Percentiles rank a stretch among this genome's conserved stretches.
phyloP scores from a whole-genome alignment of 352 stramenopile genomes.

The Globisporangium spinosum region DNA sequence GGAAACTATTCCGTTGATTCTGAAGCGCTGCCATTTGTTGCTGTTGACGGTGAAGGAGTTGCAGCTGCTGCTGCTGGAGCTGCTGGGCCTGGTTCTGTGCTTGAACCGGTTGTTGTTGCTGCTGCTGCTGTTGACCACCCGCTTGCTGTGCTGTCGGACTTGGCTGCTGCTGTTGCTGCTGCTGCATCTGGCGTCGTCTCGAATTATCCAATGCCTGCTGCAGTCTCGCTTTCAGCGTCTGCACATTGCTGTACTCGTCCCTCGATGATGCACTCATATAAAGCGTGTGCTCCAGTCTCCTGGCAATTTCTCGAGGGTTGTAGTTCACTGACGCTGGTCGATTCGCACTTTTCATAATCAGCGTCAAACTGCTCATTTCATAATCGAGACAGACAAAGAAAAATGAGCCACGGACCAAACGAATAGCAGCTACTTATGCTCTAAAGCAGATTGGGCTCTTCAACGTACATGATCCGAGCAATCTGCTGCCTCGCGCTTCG shows the following conservation, averaged over 20 bases:
- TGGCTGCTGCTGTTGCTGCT: slow-evolving; percentile 44
- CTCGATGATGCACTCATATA: slow-evolving; percentile 84
- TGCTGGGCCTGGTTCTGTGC: slow-evolving; percentile 36
- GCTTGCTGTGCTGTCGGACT: slow-evolving; percentile 26
- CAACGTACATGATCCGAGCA: slow-evolving; percentile 83
- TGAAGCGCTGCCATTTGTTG: slow-evolving; percentile 78
- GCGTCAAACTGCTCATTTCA: slow-evolving; percentile 52
- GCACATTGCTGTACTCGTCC: slow-evolving; percentile 86
- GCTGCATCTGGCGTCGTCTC: slow-evolving; percentile 64
- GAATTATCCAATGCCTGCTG: slow-evolving; percentile 87
- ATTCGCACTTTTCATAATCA: slow-evolving; percentile 90
- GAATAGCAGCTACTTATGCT: background rate
- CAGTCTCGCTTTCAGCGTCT: slow-evolving; percentile 77
- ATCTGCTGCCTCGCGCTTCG: slow-evolving; percentile 79
- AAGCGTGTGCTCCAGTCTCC: slow-evolving; percentile 78
- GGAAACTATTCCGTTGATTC: slow-evolving; percentile 52
- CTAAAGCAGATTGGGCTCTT: background rate
- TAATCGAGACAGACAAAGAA: slow-evolving; percentile 2
- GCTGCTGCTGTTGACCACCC: slow-evolving; percentile 20
- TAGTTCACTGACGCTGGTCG: slow-evolving; percentile 85
- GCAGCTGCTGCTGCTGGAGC: slow-evolving; percentile 51
- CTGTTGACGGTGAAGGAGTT: slow-evolving; percentile 55
- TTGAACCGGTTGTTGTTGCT: slow-evolving; percentile 39
- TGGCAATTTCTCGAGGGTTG: slow-evolving; percentile 83
- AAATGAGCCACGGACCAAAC: background rate